phyloP scores from a whole-genome alignment of 164 flowering plant species.

The Protea cynaroides region DNA sequence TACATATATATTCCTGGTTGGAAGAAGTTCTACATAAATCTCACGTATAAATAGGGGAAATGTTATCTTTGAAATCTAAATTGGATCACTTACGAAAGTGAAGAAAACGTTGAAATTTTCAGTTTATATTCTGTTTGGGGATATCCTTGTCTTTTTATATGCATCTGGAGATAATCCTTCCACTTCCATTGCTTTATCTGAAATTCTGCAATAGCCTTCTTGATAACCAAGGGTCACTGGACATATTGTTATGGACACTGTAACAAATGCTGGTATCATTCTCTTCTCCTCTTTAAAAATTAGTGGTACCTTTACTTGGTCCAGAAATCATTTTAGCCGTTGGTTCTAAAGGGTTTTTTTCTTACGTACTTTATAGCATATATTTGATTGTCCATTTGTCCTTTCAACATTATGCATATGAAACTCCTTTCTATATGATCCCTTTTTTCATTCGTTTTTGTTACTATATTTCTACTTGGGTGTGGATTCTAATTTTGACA shows the following conservation, averaged over 20 bases:
- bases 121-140: not conserved
- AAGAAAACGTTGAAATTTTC: not conserved
- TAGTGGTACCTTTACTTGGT: no score
- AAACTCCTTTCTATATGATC: not conserved
- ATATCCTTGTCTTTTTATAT: no score
- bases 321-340: no score
- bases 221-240: no score
- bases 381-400: no score
- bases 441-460: not conserved
- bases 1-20: no score
- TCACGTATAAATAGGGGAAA: not conserved
- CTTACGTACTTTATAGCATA: no score
- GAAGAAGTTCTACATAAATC: no score
- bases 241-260: no score
- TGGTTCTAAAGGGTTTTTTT: no score
- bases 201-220: not conserved
- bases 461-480: not conserved
- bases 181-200: not conserved
- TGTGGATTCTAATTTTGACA: slow-evolving; percentile 5
- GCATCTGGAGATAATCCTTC: not conserved
- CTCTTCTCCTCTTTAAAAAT: not conserved
- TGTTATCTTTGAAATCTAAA: not conserved
- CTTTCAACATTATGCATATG: not conserved
- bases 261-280: not conserved
- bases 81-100: not conserved